phyloP scores from a whole-genome alignment of 1,139 yeast genomes.

The Yamadazyma sp. region DNA sequence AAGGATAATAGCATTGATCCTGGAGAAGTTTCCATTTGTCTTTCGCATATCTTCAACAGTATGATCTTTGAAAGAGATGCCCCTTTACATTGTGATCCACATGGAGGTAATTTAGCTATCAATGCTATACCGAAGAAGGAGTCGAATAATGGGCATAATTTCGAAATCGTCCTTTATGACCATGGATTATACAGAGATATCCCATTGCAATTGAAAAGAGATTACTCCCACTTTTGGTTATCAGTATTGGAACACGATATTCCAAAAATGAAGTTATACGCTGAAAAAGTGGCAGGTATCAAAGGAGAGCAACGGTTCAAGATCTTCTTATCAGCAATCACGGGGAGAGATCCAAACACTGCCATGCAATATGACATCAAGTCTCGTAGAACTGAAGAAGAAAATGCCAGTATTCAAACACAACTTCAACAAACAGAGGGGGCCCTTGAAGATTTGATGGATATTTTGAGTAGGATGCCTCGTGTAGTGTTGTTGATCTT shows the following conservation, averaged over 20 bases:
- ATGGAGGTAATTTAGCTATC: constrained; percentile 93
- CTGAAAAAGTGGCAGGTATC: constrained; percentile 79
- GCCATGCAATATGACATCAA: constrained; percentile 51
- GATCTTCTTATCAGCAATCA: constrained; percentile 87
- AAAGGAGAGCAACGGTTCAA: constrained; percentile 72
- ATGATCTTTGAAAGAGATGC: constrained; percentile 95
- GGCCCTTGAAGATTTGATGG: constrained; percentile 75
- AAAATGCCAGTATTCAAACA: constrained; percentile 60
- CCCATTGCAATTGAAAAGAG: constrained; percentile 71
- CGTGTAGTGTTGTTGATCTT: constrained; percentile 79
- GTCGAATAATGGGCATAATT: constrained; percentile 59
- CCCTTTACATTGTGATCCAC: constrained; percentile 96
- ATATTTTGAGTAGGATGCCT: constrained; percentile 77
- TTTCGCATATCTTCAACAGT: constrained; percentile 86
- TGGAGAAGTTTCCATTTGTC: constrained; percentile 77
- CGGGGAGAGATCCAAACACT: constrained; percentile 66
- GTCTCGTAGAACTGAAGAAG: constrained; percentile 55
- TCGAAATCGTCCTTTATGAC: constrained; percentile 89
- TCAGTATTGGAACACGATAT: constrained; percentile 75
- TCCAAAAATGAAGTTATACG: constrained; percentile 66
- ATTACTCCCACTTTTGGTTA: constrained; percentile 91
- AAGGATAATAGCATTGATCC: constrained; percentile 65
- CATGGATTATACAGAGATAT: constrained; percentile 92
- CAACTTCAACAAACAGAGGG: constrained; percentile 59
- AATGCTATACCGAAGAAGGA: constrained; percentile 35